Base-by-base conservation (phyloP, 306 rosid species). In the Cicer arietinum region DNA sequence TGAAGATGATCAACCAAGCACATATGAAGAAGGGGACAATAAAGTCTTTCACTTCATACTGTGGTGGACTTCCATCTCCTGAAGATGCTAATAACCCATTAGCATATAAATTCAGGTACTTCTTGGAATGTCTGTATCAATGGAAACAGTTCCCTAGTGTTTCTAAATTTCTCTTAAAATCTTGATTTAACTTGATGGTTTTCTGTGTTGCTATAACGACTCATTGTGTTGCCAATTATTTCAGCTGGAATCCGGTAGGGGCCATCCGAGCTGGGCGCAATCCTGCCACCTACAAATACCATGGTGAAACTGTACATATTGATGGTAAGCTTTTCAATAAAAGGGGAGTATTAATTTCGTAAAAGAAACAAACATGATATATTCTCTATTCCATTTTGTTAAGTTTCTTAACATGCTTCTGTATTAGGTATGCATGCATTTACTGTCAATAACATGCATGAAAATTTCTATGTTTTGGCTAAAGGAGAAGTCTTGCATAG, bases 21-120 rank as follows among this genome's bases (percentile, higher is more conserved):
- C 98, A 86, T 69, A 66, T 43, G 47, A 87, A 74, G 20, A 90
- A 91, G 51, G 97, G 94, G 46, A 90, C 70, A 78, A 69, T 94
- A 17, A 89, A 68, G 85, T 90, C 98, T 76, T 94, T 91, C 82
- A 86, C 50, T 66, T 91, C 98, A 77, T 90, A 94, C 82, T 94
- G 98, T 52, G 97, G 98, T 54, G 98, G 97, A 65, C 87, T 94
- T 54, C 98, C 98, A 22, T 90, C 96, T 72, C 98, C 98, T 50
- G 92, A 87, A 81, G 96, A 94, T 63, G 98, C 98, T 79, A 90
- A 94, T 84, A 94, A 91, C 79, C 98, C 97, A 62, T 77, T 94
- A 75, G 98, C 95, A 68, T 94, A 89, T 84, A 94, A 91, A 80
- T 94, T 94, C 85, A 94, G 98, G 98, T 94, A 90, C 68, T 69